phyloP scores from a whole-genome alignment of 2,329 filamentous ascomycete species.

The Nemania serpens region DNA sequence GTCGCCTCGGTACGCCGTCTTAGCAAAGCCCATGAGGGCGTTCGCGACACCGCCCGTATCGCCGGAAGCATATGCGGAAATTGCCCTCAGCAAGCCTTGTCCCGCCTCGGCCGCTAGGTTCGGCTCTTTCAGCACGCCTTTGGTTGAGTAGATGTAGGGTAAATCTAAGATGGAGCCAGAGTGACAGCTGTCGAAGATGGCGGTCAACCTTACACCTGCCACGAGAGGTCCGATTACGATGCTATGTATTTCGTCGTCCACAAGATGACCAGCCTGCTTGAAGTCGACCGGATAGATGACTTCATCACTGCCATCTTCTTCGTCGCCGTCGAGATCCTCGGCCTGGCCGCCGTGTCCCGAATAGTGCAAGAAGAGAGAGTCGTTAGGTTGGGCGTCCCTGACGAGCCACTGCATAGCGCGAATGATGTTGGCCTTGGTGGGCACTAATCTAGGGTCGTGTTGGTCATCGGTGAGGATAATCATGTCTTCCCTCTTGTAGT shows the following conservation, averaged over 20 bases:
- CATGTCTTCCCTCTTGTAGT: slow-evolving; percentile 80
- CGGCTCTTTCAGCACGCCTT: slow-evolving; percentile 70
- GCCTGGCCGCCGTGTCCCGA: slow-evolving; percentile 77
- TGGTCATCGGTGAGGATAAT: slow-evolving; percentile 79
- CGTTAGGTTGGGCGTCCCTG: slow-evolving; percentile 71
- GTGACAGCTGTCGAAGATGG: slow-evolving; percentile 70
- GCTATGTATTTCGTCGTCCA: slow-evolving; percentile 81
- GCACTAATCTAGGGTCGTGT: slow-evolving; percentile 69
- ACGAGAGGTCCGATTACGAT: slow-evolving; percentile 67
- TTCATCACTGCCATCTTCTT: slow-evolving; percentile 81
- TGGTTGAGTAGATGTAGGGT: slow-evolving; percentile 71
- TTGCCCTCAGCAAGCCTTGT: slow-evolving; percentile 63
- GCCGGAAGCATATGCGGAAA: slow-evolving; percentile 66
- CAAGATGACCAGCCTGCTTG: slow-evolving; percentile 77
- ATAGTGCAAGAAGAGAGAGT: slow-evolving; percentile 71
- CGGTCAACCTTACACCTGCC: slow-evolving; percentile 62
- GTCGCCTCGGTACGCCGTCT: slow-evolving; percentile 82
- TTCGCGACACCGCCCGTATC: slow-evolving; percentile 83
- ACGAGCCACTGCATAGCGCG: slow-evolving; percentile 79
- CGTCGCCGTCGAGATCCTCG: slow-evolving; percentile 77
- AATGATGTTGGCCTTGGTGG: slow-evolving; percentile 76
- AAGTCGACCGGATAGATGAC: slow-evolving; percentile 86
- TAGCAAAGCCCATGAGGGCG: slow-evolving; percentile 81
- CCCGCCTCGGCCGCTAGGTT: slow-evolving; percentile 71
- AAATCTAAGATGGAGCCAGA: slow-evolving; percentile 69